Base-by-base conservation (phyloP, 768 basidiomycete species). In the Basidioascus undulatus region DNA sequence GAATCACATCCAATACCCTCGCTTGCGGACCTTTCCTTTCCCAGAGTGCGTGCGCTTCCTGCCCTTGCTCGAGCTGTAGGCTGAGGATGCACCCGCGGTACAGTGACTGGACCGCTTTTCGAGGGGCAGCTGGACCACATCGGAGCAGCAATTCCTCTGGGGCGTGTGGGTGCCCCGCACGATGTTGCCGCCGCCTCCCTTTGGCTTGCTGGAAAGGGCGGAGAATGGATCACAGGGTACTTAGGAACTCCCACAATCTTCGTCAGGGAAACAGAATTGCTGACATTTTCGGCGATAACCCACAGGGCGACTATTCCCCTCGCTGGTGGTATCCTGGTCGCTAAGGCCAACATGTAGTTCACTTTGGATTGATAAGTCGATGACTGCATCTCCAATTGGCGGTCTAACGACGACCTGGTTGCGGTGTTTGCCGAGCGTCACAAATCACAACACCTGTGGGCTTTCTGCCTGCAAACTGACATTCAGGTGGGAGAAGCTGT, bases 151-250 rank as follows among this genome's bases (percentile, higher is more conserved):
- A 57, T 70, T n/a, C 72, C 73, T 2, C 55, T 66, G 40, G 59
- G 57, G 13, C 61, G 72, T 8, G 66, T 76, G 35, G 74, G 76
- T 5, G 62, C 61, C n/a, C 65, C 70, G 2, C 71, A 74, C 50
- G 75, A 77, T 49, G 65, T 76, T 19, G 70, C 65, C 1, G 74
- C 71, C 0, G 62, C 71, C 13, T 70, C 67, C 32, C 48, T 77
- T 41, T 78, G 66, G 61, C 60, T 77, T 13, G 60, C 69, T 10
- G 68, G 69, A 39, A 62, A 64, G 28, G 73, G 71, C 0, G 72
- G 69, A 0, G 62, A 68, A n/a, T 76, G 65, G 55, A 64, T 76
- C 35, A 76, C 68, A 26, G 74, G 61, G 53, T 59, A 34, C n/a
- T n/a, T n/a, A n/a, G n/a, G n/a, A n/a, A n/a, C n/a, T n/a, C n/a